Evolutionary conservation across 345 rosid genomes (phyloP).

Genomic region (Anacardium occidentale): DNA sequence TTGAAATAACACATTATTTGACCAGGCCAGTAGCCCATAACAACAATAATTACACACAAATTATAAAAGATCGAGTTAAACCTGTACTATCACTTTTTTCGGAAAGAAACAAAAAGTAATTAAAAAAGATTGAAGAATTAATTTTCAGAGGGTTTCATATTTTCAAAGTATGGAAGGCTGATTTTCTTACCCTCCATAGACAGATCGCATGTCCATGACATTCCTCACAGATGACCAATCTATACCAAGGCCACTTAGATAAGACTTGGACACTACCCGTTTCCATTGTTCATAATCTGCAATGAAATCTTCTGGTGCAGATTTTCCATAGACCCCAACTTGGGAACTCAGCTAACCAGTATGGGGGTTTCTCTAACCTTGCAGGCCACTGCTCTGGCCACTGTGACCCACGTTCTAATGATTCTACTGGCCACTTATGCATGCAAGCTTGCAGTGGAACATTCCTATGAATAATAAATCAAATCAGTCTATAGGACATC

Average conservation of each 20-base stretch:
- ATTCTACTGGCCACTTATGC: slow-evolving; percentile 70
- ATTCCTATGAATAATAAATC: slow-evolving; percentile 46
- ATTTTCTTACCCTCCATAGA: slow-evolving; percentile 85
- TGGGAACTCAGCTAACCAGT: slow-evolving; percentile 80
- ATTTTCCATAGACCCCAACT: slow-evolving; percentile 88
- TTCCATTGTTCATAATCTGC: slow-evolving; percentile 89
- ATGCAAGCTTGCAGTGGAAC: slow-evolving; percentile 87
- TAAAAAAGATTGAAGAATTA: background rate
- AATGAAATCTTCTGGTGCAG: slow-evolving; percentile 82
- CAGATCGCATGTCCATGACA: slow-evolving; percentile 96
- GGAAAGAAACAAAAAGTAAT: background rate
- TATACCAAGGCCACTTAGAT: slow-evolving; percentile 77
- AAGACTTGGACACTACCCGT: slow-evolving; percentile 77
- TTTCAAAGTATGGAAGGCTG: background rate
- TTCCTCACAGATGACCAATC: slow-evolving; percentile 83
- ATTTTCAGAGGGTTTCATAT: background rate
- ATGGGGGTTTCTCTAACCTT: slow-evolving; percentile 78
- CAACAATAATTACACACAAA: background rate
- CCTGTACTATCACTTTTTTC: background rate
- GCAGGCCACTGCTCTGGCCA: slow-evolving; percentile 97
- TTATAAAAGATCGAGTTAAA: background rate
- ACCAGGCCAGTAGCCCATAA: background rate
- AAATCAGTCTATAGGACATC: slow-evolving; percentile 10
- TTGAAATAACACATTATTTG: no score
- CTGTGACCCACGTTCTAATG: slow-evolving; percentile 72